Evolutionary conservation across 768 basidiomycete genomes (phyloP).

Genomic region (Trametes punicea): DNA sequence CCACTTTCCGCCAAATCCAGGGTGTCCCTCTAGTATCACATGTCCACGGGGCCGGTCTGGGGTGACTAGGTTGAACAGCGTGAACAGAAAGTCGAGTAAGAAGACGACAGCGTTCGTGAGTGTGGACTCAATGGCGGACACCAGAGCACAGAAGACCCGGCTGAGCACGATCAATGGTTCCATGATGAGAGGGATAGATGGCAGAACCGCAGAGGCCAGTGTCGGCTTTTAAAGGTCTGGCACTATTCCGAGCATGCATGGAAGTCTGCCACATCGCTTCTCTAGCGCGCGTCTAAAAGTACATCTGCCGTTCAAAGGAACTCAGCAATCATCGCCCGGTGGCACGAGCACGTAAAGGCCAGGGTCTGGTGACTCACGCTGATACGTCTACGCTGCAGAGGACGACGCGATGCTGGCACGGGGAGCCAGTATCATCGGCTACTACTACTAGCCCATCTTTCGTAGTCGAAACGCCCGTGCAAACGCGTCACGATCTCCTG

Average conservation of each 20-base stretch:
- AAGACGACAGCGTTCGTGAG: conserved; percentile 52
- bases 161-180: conserved; percentile 11
- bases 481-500: conserved; percentile 71
- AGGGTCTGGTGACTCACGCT: background rate
- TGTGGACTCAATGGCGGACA: background rate
- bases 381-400: background rate
- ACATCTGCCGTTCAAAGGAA: conserved; percentile 2
- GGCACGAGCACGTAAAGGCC: background rate
- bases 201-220: too few relatives aligned
- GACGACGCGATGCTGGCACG: background rate
- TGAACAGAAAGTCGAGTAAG: conserved; percentile 26
- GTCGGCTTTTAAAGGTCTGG: too few relatives aligned
- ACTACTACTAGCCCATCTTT: conserved; percentile 25
- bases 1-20: conserved; percentile 62
- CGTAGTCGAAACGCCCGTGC: conserved; percentile 69
- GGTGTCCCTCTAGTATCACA: conserved; percentile 23
- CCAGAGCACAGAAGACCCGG: conserved; percentile 17
- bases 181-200: background rate
- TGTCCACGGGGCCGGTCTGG: conserved; percentile 38
- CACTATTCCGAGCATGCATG: too few relatives aligned
- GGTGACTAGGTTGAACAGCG: conserved; percentile 42
- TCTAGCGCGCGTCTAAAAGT: background rate
- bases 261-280: background rate
- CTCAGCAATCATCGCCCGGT: background rate
- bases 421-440: background rate